Conservation (phyloP, 164 flowering plant species). For the Liriodendron chinense region DNA sequence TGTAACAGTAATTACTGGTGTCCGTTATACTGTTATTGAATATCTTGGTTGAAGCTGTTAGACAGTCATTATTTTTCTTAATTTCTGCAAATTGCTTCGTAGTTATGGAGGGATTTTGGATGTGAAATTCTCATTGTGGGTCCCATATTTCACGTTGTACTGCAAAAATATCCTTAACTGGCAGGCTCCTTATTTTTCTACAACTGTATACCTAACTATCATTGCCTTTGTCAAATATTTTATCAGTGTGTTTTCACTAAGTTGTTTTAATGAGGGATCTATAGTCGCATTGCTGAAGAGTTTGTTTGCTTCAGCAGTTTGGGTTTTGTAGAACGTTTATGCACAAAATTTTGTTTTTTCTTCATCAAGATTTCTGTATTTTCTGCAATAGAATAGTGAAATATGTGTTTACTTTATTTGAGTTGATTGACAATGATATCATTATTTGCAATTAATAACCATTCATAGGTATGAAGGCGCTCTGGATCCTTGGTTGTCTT, state of each 20-base stretch:
- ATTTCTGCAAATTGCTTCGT: too few species aligned
- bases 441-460: neutral
- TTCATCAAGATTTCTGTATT: neutral
- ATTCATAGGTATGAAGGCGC: conserved; percentile 85
- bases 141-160: too few species aligned
- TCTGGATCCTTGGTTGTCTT: conserved; percentile 92
- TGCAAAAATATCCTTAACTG: too few species aligned
- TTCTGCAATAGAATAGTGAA: neutral
- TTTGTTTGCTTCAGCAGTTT: neutral
- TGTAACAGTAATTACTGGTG: too few species aligned
- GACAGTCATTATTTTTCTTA: too few species aligned
- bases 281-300: neutral
- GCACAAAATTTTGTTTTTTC: neutral
- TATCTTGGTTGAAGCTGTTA: too few species aligned
- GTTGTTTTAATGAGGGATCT: neutral
- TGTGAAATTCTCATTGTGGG: too few species aligned
- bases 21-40: too few species aligned
- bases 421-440: conserved; percentile 4
- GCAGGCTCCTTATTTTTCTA: too few species aligned
- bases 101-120: too few species aligned
- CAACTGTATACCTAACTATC: too few species aligned
- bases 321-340: neutral
- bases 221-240: too few species aligned
- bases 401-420: neutral
- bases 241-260: neutral